These are phyloP conservation scores for Acacia acuminata DNA, from an alignment of 306 rosid species.

Conservation along the genomic window DNA sequence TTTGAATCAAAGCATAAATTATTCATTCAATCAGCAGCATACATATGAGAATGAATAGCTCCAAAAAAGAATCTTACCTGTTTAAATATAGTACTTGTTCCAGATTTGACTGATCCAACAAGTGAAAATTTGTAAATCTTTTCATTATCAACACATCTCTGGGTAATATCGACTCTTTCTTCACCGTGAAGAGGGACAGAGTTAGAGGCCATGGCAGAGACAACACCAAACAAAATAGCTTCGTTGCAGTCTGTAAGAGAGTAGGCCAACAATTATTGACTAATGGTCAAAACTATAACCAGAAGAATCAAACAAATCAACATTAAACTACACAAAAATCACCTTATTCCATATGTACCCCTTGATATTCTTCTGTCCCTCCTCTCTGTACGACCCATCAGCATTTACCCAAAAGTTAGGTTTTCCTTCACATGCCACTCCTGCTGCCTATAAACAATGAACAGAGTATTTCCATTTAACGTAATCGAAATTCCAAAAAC, in stretches of 20 bases:
- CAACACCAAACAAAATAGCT: constrained; percentile 49
- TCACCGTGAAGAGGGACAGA: constrained; percentile 24
- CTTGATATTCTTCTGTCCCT: constrained; percentile 62
- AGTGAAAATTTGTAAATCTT: constrained; percentile 53
- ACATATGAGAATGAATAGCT: not conserved
- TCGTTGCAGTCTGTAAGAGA: constrained; percentile 47
- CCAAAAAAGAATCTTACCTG: constrained; percentile 53
- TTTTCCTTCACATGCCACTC: constrained; percentile 76
- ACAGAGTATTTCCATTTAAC: constrained; percentile 16
- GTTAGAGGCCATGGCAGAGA: constrained; percentile 63
- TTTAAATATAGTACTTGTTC: constrained; percentile 78
- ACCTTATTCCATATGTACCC: constrained; percentile 81
- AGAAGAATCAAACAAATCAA: constrained; percentile 26
- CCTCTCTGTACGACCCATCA: constrained; percentile 80
- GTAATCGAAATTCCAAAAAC: constrained; percentile 9
- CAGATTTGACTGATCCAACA: constrained; percentile 68
- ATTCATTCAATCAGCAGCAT: not conserved
- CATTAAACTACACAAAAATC: constrained; percentile 20
- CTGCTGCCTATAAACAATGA: constrained; percentile 50
- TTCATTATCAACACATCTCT: constrained; percentile 28
- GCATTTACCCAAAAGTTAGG: constrained; percentile 66
- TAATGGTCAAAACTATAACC: not conserved
- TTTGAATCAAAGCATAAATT: not conserved
- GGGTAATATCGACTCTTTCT: not conserved
- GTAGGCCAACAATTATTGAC: constrained; percentile 2